Percentiles rank a stretch among this genome's conserved stretches.
Evolutionary conservation across 2,329 filamentous ascomycete genomes (phyloP).

Genomic region (Alternaria gaisen): DNA sequence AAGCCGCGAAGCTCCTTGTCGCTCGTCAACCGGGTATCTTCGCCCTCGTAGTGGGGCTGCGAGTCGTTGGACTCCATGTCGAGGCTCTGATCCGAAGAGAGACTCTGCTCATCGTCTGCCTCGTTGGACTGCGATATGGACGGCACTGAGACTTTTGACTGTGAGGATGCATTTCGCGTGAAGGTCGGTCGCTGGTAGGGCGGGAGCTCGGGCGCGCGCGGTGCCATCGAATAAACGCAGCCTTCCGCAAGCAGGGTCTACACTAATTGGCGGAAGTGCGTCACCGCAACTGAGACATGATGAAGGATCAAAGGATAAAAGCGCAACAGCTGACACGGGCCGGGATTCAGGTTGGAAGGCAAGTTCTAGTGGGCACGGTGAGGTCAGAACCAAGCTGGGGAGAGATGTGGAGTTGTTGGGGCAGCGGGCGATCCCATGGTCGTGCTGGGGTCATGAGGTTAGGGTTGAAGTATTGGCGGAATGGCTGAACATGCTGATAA

Average conservation of each 20-base stretch:
- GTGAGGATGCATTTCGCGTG: conserved; percentile 42
- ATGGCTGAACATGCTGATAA: conserved; percentile 28
- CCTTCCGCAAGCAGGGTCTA: conserved; percentile 16
- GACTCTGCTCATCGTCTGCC: conserved; percentile 56
- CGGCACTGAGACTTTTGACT: conserved; percentile 47
- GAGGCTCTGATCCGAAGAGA: conserved; percentile 42
- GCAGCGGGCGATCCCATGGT: conserved; percentile 19
- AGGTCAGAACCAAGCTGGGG: conserved; percentile 12
- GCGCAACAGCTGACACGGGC: conserved; percentile 7
- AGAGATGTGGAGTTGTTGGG: conserved; percentile 21
- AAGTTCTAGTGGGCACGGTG: not conserved
- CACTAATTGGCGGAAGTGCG: conserved; percentile 39
- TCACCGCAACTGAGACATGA: conserved; percentile 32
- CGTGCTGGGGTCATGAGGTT: conserved; percentile 15
- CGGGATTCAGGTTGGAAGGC: conserved; percentile 1
- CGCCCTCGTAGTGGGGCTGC: conserved; percentile 72
- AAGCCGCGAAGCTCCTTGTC: conserved; percentile 88
- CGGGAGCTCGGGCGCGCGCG: conserved; percentile 35
- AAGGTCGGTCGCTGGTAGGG: conserved; percentile 36
- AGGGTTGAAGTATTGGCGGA: conserved; percentile 19
- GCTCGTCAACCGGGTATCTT: conserved; percentile 90
- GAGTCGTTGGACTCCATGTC: conserved; percentile 46
- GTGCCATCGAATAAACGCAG: conserved; percentile 36
- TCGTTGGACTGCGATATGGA: conserved; percentile 52
- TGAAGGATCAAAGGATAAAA: conserved; percentile 9